Percentiles rank a stretch among this genome's conserved stretches.
Conservation (phyloP, 345 rosid species). For the Gossypium bickii region DNA sequence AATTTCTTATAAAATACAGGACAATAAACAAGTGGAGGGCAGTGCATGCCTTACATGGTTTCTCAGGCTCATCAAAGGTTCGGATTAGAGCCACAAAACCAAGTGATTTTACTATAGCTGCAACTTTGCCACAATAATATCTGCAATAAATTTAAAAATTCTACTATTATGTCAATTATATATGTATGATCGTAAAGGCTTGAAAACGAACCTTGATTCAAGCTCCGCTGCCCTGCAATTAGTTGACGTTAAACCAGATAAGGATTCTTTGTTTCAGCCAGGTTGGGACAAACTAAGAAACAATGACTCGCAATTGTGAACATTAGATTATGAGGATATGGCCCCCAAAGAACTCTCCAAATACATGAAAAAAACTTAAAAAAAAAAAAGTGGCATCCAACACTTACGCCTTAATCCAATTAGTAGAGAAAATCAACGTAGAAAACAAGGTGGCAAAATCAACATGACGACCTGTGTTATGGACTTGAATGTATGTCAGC, state of each 20-base stretch:
- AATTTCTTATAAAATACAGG: background rate
- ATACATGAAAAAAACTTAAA: too few relatives aligned
- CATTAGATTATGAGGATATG: too few relatives aligned
- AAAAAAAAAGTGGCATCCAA: too few relatives aligned
- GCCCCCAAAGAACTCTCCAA: too few relatives aligned
- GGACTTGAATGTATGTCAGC: too few relatives aligned
- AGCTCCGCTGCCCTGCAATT: background rate
- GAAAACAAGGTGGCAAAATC: too few relatives aligned
- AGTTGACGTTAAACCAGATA: background rate
- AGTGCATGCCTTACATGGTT: background rate
- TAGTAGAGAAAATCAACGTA: too few relatives aligned
- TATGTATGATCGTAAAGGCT: background rate
- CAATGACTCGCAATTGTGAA: too few relatives aligned
- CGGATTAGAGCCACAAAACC: conserved; percentile 16
- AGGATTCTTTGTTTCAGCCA: background rate
- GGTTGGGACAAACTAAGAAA: background rate
- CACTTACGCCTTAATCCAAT: too few relatives aligned
- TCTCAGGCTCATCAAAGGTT: conserved; percentile 1
- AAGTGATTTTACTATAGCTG: background rate
- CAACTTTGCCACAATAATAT: background rate
- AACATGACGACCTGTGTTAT: too few relatives aligned
- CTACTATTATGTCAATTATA: background rate
- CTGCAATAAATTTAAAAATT: background rate
- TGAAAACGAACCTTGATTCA: background rate
- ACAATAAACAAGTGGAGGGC: background rate